These are phyloP conservation scores for Staphylotrichum longicolle DNA, from an alignment of 495 filamentous ascomycete genomes.

Conservation along the genomic window DNA sequence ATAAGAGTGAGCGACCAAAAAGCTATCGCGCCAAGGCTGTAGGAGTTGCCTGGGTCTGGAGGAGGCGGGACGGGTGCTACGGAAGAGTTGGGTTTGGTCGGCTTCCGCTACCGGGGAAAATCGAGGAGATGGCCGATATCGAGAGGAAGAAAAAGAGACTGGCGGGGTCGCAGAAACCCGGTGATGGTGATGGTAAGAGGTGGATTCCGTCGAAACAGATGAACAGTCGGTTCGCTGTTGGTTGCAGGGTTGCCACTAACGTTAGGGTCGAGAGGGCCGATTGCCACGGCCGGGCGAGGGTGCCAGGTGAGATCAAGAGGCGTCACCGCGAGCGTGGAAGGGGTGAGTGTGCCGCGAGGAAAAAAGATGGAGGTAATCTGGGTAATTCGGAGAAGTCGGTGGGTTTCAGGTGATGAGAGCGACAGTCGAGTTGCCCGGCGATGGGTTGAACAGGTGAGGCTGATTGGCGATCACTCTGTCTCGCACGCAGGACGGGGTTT, in stretches of 20 bases:
- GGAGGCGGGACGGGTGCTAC: background rate
- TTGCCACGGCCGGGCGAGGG: slow-evolving; percentile 7
- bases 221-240: background rate
- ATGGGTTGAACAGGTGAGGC: slow-evolving; percentile 3
- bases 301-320: background rate
- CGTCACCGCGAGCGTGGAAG: background rate
- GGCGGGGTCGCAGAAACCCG: background rate
- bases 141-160: background rate
- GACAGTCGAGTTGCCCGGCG: background rate
- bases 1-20: slow-evolving; percentile 21
- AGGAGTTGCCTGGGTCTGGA: slow-evolving; percentile 5
- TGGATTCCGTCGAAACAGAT: background rate
- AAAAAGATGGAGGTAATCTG: background rate
- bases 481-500: background rate
- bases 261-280: background rate
- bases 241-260: slow-evolving; percentile 7
- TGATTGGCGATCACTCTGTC: slow-evolving; percentile 1
- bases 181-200: background rate
- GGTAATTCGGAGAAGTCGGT: background rate
- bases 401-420: background rate
- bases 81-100: slow-evolving; percentile 5
- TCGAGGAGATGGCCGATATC: background rate
- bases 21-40: slow-evolving; percentile 26
- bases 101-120: background rate
- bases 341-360: background rate